Evolutionary conservation across 2,329 filamentous ascomycete species (phyloP), one percentile per base, ranked within the genome.

Genomic region (Colletotrichum plurivorum): DNA sequence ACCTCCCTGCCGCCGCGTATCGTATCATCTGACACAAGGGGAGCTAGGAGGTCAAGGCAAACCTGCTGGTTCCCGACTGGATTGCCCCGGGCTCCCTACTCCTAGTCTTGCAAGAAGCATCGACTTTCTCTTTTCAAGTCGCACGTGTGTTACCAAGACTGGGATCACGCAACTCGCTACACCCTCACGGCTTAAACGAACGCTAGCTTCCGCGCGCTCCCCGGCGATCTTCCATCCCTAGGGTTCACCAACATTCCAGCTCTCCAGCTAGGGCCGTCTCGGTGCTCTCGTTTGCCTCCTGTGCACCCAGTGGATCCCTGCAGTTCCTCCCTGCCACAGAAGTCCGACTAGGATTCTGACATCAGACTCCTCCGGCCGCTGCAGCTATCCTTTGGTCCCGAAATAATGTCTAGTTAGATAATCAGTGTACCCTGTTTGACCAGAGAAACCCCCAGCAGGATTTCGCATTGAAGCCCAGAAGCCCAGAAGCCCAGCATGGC

Each of bases 321-420:
- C 16, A 13, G 45, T 49, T 25, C 48, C 48, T 49, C 48, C 41
- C 27, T 65, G 25, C 16, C 31, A 20, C 20, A 48, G 15, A 46
- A 46, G 43, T 58, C 43, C 45, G 48, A 25, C n/a, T 39, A 49
- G 49, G 22, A 52, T 66, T 13, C 56, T 49, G 56, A 55, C 43
- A 20, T 51, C 45, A 18, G 59, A 55, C 20, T 15, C 31, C 49
- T 8, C 45, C 22, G 20, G 48, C 51, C 39, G 27, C 31, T 65
- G 61, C 65, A 58, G 48, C 54, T 25, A 39, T 65, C 61, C 54
- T 59, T 55, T 54, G 15, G 43, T 6, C 41, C 48, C 43, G 9
- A 43, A 39, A 45, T 56, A 51, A 48, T 68, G 66, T 59, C 43
- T 65, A 12, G 41, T 48, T 55, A 49, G 65, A 64, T 68, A 39